These are phyloP conservation scores for Penicillium sclerotiorum DNA, from an alignment of 2,329 filamentous ascomycete genomes.

Conservation along the genomic window DNA sequence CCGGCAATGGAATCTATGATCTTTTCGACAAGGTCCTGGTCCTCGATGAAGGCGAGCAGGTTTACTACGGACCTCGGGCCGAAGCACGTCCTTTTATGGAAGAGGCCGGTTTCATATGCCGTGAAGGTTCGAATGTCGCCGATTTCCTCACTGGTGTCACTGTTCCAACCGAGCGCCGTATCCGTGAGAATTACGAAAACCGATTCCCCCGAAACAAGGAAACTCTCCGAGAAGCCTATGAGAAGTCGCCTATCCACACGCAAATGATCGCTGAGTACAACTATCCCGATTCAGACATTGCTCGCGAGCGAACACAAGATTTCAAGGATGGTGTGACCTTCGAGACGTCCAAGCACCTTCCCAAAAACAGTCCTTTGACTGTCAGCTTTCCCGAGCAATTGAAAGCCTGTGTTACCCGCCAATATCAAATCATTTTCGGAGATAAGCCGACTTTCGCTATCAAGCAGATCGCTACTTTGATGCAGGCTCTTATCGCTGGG, in stretches of 20 bases:
- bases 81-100: constrained; percentile 67
- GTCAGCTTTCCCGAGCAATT: constrained; percentile 59
- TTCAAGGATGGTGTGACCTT: constrained; percentile 57
- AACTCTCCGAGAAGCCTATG: constrained; percentile 52
- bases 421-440: constrained; percentile 67
- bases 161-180: constrained; percentile 53
- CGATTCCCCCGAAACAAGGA: constrained; percentile 47
- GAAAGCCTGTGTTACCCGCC: constrained; percentile 57
- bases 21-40: constrained; percentile 72
- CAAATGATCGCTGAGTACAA: constrained; percentile 59
- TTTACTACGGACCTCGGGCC: constrained; percentile 64
- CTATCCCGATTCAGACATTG: constrained; percentile 55
- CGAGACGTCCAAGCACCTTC: constrained; percentile 59
- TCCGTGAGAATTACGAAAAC: constrained; percentile 44
- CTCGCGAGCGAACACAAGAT: constrained; percentile 52
- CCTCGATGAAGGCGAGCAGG: constrained; percentile 65
- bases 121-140: constrained; percentile 62
- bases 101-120: constrained; percentile 63
- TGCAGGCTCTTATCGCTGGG: constrained; percentile 64
- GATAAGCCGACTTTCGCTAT: constrained; percentile 65
- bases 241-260: constrained; percentile 52
- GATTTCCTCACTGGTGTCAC: constrained; percentile 69
- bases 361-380: constrained; percentile 58
- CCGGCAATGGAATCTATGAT: constrained; percentile 69
- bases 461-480: constrained; percentile 60